Percentiles rank a stretch among this genome's conserved stretches.
These are phyloP conservation scores for Planoprotostelium fungivorum DNA, from an alignment of 78 protist species.

Conservation along the genomic window DNA sequence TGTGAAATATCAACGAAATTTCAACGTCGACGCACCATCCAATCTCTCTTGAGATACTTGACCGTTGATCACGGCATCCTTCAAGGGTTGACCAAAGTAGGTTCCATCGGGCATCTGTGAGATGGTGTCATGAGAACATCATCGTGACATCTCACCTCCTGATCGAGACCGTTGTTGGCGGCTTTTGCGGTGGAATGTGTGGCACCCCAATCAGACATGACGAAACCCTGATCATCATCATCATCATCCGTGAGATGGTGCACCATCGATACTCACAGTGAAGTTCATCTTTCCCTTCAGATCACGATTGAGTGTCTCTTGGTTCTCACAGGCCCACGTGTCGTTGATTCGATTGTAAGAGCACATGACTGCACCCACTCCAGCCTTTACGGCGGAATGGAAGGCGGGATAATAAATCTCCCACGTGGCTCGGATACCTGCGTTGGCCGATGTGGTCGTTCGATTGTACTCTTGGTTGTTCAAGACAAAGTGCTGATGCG, in stretches of 20 bases:
- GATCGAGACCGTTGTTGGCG: slow-evolving; percentile 23
- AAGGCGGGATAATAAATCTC: slow-evolving; percentile 41
- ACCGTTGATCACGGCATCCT: neutral
- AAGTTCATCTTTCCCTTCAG: slow-evolving; percentile 16
- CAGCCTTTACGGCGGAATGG: slow-evolving; percentile 33
- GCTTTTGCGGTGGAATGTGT: slow-evolving; percentile 12
- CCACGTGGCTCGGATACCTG: neutral
- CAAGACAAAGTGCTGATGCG: slow-evolving; percentile 14
- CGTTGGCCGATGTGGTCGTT: neutral
- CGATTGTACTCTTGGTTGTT: slow-evolving; percentile 31
- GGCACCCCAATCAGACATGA: slow-evolving; percentile 47
- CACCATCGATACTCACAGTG: neutral
- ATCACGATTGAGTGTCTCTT: slow-evolving; percentile 3
- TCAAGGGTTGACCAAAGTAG: neutral
- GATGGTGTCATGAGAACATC: neutral
- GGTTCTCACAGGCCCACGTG: slow-evolving; percentile 10
- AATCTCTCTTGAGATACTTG: neutral
- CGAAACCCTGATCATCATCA: slow-evolving; percentile 6
- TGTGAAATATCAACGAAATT: neutral
- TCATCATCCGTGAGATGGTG: neutral
- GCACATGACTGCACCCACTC: slow-evolving; percentile 49
- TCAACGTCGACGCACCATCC: neutral
- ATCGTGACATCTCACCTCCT: slow-evolving; percentile 1
- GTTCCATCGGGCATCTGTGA: neutral
- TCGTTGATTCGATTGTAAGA: slow-evolving; percentile 35